phyloP scores from a whole-genome alignment of 305 asterid genomes.

The Fraxinus sp. region DNA sequence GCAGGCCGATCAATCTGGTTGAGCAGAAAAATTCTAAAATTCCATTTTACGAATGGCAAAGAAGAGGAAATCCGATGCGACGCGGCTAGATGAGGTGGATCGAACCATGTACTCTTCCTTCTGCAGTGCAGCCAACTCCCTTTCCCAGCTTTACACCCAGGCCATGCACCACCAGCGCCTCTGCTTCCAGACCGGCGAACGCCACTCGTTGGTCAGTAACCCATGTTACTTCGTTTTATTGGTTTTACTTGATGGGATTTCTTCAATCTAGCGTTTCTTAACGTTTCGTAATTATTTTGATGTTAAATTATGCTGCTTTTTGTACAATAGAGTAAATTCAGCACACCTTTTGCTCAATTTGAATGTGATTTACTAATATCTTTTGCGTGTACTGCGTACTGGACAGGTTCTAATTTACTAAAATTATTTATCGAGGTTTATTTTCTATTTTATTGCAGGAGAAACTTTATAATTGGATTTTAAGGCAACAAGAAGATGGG shows the following conservation, averaged over 20 bases:
- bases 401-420: background rate
- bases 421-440: background rate
- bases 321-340: background rate
- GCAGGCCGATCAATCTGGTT: conserved; percentile 26
- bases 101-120: conserved; percentile 57
- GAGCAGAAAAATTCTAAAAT: background rate
- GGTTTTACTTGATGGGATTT: background rate
- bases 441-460: conserved; percentile 43
- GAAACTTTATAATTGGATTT: conserved; percentile 74
- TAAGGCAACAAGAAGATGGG: conserved; percentile 89
- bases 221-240: background rate
- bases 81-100: conserved; percentile 61
- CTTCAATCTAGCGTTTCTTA: background rate
- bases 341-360: background rate
- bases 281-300: background rate
- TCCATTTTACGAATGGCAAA: conserved; percentile 41
- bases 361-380: background rate
- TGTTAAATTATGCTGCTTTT: background rate
- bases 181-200: conserved; percentile 65
- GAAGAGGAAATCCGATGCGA: conserved; percentile 66
- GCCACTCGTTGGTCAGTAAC: conserved; percentile 51
- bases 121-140: conserved; percentile 54
- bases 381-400: background rate
- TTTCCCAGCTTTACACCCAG: conserved; percentile 65
- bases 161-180: conserved; percentile 57